phyloP scores from a whole-genome alignment of 345 rosid species.

The Eucalyptus shirleyi region DNA sequence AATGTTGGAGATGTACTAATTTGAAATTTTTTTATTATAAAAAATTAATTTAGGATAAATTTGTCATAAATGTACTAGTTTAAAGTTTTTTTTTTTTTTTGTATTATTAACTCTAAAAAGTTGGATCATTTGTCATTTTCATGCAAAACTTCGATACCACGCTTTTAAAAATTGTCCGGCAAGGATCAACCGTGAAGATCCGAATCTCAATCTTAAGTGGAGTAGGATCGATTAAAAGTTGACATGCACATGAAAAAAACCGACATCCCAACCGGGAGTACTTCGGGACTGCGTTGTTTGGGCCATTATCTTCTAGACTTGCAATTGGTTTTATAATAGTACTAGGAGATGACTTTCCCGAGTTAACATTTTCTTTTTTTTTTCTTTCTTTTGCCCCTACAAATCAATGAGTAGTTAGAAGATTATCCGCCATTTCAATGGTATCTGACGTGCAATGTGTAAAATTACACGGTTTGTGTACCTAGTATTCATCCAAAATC shows the following conservation, averaged over 20 bases:
- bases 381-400: neutral
- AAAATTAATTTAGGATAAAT: too few relatives aligned
- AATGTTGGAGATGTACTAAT: too few relatives aligned
- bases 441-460: neutral
- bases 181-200: neutral
- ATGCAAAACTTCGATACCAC: neutral
- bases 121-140: neutral
- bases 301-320: neutral
- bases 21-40: too few relatives aligned
- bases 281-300: neutral
- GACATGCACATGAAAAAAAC: neutral
- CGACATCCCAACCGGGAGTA: neutral
- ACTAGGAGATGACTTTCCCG: neutral
- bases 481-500: neutral
- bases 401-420: neutral
- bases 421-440: neutral
- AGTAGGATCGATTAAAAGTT: neutral
- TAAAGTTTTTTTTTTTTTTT: too few relatives aligned
- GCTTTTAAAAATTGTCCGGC: neutral
- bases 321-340: neutral
- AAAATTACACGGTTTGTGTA: neutral
- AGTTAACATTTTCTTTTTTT: accelerated
- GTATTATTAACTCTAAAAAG: too few relatives aligned
- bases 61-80: too few relatives aligned
- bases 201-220: neutral